Base-by-base conservation (phyloP, 2,329 filamentous ascomycete species). In the Neobulgaria alba region DNA sequence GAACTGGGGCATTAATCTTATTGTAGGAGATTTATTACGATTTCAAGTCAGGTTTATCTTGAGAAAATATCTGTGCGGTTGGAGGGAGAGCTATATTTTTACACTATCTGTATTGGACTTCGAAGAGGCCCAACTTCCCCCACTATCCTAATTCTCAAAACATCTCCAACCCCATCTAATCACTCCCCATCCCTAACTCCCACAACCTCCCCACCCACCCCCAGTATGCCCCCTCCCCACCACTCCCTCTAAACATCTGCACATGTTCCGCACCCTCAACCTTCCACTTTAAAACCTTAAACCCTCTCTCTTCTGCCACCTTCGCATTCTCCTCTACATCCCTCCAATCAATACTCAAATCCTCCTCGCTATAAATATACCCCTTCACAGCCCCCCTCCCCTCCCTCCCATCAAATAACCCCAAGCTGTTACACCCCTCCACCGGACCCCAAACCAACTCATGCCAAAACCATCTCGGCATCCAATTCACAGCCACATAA, bases 281-380 rank as follows among this genome's bases (percentile, higher is more conserved):
- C 39, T 36, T 17, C 31, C 51, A 49, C 42, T 30, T 54, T 31
- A 45, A 31, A 16, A 53, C 47, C 10, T 16, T 41, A 42, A 49
- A 56, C 0, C 55, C 55, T 14, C 42, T 49, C 31, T 37, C 17
- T 42, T 44, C 43, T 14, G 49, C 49, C 3, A 23, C 39, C 9
- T 29, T 31, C 9, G 50, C 50, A 43, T 53, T 47, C 15, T 15
- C 29, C 40, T 55, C 53, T 5, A 55, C 49, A 39, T 54, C 38
- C 40, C 33, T 26, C 45, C 42, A 54, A 37, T 52, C 48, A 31
- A 57, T 51, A 2, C 39, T 41, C 33, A 44, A 18, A 39, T 55
- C 54, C 34, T 56, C 53, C 29, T 53, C 50, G 17, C 53, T 57
- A 43, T 58, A 58, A 4, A 58, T 32, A 46, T 53, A 58, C 5